These are phyloP conservation scores for Eremochloa ophiuroides DNA, from an alignment of 176 grass and related monocot species.

Conservation along the genomic window DNA sequence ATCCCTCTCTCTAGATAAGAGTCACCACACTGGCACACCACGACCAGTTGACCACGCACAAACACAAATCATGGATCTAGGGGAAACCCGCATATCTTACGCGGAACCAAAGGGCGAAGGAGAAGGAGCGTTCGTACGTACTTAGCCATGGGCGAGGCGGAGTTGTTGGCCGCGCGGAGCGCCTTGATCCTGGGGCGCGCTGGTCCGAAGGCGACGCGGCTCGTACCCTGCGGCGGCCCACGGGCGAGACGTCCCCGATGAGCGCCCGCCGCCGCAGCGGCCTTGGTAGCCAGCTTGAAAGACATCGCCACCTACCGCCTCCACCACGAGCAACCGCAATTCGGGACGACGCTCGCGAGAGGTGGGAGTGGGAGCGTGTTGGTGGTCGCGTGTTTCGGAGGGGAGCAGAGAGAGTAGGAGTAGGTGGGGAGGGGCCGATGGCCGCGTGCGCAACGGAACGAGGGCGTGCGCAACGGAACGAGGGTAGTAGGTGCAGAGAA, in stretches of 20 bases:
- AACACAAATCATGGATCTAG: not conserved
- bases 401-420: not conserved
- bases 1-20: too few species aligned
- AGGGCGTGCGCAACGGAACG: too few species aligned
- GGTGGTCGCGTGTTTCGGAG: too few species aligned
- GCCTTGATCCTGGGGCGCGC: not conserved
- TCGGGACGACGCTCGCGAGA: not conserved
- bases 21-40: not conserved
- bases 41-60: not conserved
- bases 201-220: slow-evolving; percentile 18
- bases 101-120: not conserved
- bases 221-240: not conserved
- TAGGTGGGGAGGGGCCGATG: too few species aligned
- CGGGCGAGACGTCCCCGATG: not conserved
- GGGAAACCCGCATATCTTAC: not conserved
- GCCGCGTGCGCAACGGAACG: too few species aligned
- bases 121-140: slow-evolving; percentile 28
- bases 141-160: slow-evolving; percentile 26
- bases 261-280: not conserved
- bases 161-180: slow-evolving; percentile 29
- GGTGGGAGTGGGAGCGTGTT: not conserved
- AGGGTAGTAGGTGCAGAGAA: too few species aligned
- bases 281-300: slow-evolving; percentile 16
- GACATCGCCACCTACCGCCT: slow-evolving; percentile 19
- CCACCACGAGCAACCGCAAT: not conserved